Percentiles rank a stretch among this genome's conserved stretches.
Evolutionary conservation across 768 basidiomycete species (phyloP).

Genomic region (Ramaria rubella): DNA sequence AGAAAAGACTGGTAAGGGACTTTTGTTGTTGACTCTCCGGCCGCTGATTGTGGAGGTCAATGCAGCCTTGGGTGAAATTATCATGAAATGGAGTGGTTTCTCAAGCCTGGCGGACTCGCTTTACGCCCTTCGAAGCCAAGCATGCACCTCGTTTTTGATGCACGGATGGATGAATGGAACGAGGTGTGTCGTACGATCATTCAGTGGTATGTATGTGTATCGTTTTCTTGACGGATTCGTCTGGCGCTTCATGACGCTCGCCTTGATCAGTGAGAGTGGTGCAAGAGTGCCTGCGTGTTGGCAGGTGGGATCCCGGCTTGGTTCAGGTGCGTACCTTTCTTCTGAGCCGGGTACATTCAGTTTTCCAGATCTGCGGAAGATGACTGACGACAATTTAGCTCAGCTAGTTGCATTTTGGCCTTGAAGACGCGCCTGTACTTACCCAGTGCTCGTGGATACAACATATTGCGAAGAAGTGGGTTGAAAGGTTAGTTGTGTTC

Average conservation of each 20-base stretch:
- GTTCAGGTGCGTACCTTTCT: slow-evolving; percentile 53
- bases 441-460: slow-evolving; percentile 75
- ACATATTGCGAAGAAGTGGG: slow-evolving; percentile 87
- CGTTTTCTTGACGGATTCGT: not conserved
- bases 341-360: not conserved
- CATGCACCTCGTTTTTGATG: slow-evolving; percentile 55
- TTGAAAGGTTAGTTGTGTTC: slow-evolving; percentile 44
- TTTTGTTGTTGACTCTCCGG: not conserved
- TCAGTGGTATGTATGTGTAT: slow-evolving; percentile 89
- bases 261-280: slow-evolving; percentile 77
- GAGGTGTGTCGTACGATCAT: slow-evolving; percentile 86
- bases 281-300: slow-evolving; percentile 64
- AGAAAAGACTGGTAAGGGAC: slow-evolving; percentile 78
- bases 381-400: not conserved
- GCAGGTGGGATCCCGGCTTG: slow-evolving; percentile 77
- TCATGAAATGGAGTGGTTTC: slow-evolving; percentile 91
- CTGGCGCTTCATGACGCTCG: slow-evolving; percentile 84
- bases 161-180: slow-evolving; percentile 85
- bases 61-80: slow-evolving; percentile 88
- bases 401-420: slow-evolving; percentile 85
- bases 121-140: slow-evolving; percentile 67
- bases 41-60: slow-evolving; percentile 73
- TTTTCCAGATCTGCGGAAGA: not conserved
- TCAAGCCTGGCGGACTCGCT: slow-evolving; percentile 75
- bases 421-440: slow-evolving; percentile 72